Evolutionary conservation across 306 rosid species (phyloP).

Genomic region (Cajanus cajan): DNA sequence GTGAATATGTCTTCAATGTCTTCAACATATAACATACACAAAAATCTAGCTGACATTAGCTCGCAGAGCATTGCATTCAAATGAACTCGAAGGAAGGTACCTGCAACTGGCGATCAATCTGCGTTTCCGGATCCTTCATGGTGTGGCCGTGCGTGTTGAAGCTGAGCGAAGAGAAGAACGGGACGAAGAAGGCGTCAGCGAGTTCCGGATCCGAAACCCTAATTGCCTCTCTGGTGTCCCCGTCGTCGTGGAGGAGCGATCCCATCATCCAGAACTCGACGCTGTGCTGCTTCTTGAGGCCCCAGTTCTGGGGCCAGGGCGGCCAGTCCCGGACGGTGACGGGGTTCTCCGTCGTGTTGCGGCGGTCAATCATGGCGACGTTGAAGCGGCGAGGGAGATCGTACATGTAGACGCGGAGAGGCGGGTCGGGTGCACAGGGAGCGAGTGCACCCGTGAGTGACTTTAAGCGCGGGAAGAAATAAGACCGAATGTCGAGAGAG

Average conservation of each 20-base stretch:
- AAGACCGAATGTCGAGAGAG: conserved; percentile 60
- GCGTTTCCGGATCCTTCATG: conserved; percentile 81
- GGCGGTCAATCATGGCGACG: conserved; percentile 70
- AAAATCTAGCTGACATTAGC: too few relatives aligned
- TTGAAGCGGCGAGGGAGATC: conserved; percentile 95
- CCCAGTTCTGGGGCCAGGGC: conserved; percentile 79
- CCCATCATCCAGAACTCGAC: conserved; percentile 99
- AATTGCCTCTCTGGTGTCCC: conserved; percentile 47
- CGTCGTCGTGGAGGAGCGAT: conserved; percentile 55
- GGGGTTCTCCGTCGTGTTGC: conserved; percentile 46
- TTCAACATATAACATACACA: too few relatives aligned
- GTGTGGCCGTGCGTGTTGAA: conserved; percentile 83
- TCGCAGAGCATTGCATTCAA: background rate
- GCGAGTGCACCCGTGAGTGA: conserved; percentile 26
- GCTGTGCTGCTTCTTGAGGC: conserved; percentile 86
- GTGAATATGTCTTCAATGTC: too few relatives aligned
- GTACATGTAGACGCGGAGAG: conserved; percentile 81
- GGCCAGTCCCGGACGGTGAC: conserved; percentile 61
- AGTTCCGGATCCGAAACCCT: conserved; percentile 86
- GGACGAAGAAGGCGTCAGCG: conserved; percentile 88
- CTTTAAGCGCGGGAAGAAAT: conserved; percentile 58
- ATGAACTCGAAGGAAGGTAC: conserved; percentile 36
- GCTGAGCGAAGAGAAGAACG: conserved; percentile 90
- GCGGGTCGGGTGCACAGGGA: conserved; percentile 43
- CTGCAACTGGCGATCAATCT: conserved; percentile 87